phyloP scores from a whole-genome alignment of 106 monocot genomes.

The Agapanthus africanus region DNA sequence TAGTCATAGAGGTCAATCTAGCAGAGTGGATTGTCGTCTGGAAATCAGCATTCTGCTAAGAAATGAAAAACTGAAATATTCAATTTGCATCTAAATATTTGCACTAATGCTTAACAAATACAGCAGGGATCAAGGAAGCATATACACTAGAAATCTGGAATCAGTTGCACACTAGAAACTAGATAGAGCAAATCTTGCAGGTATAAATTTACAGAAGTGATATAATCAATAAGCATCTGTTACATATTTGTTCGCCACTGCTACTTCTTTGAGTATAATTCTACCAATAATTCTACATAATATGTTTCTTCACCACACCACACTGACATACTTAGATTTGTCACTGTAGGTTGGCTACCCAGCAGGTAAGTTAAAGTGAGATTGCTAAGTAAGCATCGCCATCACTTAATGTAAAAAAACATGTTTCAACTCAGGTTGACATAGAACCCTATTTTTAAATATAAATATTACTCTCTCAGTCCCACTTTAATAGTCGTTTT shows the following conservation, averaged over 20 bases:
- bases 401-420: not conserved
- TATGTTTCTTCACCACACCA: not conserved
- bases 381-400: not conserved
- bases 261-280: not conserved
- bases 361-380: not conserved
- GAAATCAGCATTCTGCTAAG: slow-evolving; percentile 37
- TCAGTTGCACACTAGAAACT: not conserved
- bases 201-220: not conserved
- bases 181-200: not conserved
- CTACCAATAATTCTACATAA: not conserved
- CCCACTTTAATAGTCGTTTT: no score
- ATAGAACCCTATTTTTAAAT: not conserved
- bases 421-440: not conserved
- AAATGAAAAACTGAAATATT: slow-evolving; percentile 1
- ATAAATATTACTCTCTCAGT: no score
- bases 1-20: slow-evolving; percentile 59
- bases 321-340: not conserved
- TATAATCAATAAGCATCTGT: not conserved
- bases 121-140: not conserved
- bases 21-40: slow-evolving; percentile 44
- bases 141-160: not conserved
- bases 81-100: slow-evolving; percentile 2
- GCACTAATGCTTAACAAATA: not conserved
- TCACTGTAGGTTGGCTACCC: not conserved
- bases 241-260: not conserved